These are phyloP conservation scores for Populus simonii DNA, from an alignment of 345 rosid species.

Conservation along the genomic window DNA sequence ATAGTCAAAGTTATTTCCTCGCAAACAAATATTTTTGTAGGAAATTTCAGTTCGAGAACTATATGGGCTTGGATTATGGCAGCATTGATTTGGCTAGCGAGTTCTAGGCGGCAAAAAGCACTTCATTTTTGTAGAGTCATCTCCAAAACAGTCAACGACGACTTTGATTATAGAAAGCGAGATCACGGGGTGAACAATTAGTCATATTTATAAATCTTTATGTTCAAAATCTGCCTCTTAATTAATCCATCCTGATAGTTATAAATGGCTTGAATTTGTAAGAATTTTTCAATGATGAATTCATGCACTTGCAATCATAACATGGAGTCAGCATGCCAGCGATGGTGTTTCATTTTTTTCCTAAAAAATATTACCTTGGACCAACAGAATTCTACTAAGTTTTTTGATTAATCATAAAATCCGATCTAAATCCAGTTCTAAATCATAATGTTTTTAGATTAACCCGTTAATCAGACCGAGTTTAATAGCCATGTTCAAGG, in stretches of 20 bases:
- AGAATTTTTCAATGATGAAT: not conserved
- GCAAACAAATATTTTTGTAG: not conserved
- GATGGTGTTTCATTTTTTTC: too few species aligned
- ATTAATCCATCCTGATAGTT: too few species aligned
- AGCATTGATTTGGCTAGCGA: not conserved
- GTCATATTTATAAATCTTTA: not conserved
- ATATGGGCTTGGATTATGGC: not conserved
- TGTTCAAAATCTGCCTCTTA: not conserved
- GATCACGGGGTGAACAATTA: not conserved
- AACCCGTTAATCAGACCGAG: too few species aligned
- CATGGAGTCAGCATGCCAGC: too few species aligned
- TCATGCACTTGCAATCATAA: not conserved
- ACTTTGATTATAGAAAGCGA: not conserved
- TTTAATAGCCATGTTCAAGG: too few species aligned
- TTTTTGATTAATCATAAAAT: too few species aligned
- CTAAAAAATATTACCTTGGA: too few species aligned
- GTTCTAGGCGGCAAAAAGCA: not conserved
- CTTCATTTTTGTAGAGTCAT: not conserved
- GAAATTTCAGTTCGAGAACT: not conserved
- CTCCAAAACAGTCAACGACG: not conserved
- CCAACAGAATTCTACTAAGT: too few species aligned
- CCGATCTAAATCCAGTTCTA: too few species aligned
- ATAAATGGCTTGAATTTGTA: not conserved
- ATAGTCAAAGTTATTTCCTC: too few species aligned
- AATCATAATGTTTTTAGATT: too few species aligned